Evolutionary conservation across 2,329 filamentous ascomycete species (phyloP), one percentile per base, ranked within the genome.

Genomic region (Neofusicoccum parvum): DNA sequence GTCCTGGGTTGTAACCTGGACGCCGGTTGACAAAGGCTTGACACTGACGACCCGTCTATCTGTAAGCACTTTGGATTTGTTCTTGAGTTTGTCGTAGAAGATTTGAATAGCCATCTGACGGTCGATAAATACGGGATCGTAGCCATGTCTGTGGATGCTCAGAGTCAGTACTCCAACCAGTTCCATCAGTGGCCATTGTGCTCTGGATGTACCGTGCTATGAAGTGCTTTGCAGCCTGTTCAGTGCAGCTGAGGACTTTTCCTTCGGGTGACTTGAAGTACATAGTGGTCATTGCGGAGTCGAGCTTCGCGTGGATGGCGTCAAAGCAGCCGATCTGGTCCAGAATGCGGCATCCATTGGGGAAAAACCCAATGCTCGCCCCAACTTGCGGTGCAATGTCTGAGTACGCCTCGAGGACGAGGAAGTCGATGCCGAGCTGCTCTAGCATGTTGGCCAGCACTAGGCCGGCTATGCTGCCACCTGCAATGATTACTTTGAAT

Each of bases 391-490:
- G 70, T 4, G 70, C 65, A 15, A 72, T 69, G 20, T 69, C 43
- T 3, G 54, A 37, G 56, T 72, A 68, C 17, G 69, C 69, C 63
- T 73, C 72, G 14, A 73, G 66, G 23, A 73, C 67, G 9, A 73
- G 27, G 63, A 70, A 71, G 15, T 73, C 69, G 48, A 73, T 73
- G 17, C 69, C 66, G 37, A 67, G 66, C 10, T 69, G 67, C 51
- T 73, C 69, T 4, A 73, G 58, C 9, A 68, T 67, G 49, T 71
- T 70, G 3, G 71, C 69, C 20, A 72, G 49, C 11, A 67, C 66
- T 3, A 73, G 65, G 3, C 71, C 70, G 11, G 70, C 68, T 3
- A 72, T 62, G 41, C 70, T 67, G 17, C 67, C 71, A 20, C 71
- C 71, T 9, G 68, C 69, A 5, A 73, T 65, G 45, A 48, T 20